phyloP scores from a whole-genome alignment of 148 eudicot genomes.

The Selenicereus undatus region DNA sequence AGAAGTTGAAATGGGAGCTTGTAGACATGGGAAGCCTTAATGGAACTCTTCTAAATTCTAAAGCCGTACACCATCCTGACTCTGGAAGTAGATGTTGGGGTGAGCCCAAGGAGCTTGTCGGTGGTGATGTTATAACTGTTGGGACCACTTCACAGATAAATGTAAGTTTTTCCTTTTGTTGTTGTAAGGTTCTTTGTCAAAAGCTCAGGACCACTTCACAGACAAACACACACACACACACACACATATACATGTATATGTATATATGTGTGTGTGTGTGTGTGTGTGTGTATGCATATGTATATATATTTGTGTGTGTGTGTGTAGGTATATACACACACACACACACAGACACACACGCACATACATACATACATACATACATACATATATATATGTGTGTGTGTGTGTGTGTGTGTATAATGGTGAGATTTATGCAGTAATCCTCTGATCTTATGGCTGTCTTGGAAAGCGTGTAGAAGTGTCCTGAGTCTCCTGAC shows the following conservation, averaged over 20 bases:
- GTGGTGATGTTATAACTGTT: constrained; percentile 77
- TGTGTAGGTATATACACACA: no score
- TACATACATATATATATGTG: no score
- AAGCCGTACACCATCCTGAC: constrained; percentile 60
- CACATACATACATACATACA: no score
- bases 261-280: no score
- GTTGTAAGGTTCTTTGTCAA: background rate
- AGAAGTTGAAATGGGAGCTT: constrained; percentile 93
- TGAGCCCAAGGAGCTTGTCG: constrained; percentile 68
- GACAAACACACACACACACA: no score
- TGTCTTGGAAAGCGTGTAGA: background rate
- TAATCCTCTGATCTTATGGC: no score
- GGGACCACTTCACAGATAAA: constrained; percentile 77
- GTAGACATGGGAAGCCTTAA: constrained; percentile 98
- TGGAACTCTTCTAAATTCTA: constrained; percentile 80
- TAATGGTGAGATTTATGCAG: background rate
- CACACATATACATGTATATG: no score
- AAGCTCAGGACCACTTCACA: background rate
- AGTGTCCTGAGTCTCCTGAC: background rate
- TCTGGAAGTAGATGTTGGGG: constrained; percentile 90
- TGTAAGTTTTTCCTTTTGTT: constrained; percentile 37
- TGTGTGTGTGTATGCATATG: no score
- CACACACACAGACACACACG: no score
- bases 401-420: no score
- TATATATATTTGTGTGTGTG: no score